Percentiles rank a stretch among this genome's conserved stretches.
These are phyloP conservation scores for Eimeria tenella DNA, from an alignment of 169 alveolate species.

Conservation along the genomic window DNA sequence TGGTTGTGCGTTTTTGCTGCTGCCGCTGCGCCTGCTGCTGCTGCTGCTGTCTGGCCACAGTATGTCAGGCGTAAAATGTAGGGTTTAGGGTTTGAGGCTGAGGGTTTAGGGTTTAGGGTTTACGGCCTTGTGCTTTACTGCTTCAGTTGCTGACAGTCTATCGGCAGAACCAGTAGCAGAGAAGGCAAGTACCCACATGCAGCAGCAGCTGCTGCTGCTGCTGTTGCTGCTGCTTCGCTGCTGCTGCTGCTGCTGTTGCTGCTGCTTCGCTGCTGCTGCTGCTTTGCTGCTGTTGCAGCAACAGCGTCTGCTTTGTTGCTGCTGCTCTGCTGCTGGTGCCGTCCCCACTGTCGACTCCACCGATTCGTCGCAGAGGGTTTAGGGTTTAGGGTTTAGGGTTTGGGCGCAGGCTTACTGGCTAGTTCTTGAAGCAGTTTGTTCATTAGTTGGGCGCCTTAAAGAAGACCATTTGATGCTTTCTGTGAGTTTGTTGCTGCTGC, in stretches of 20 bases:
- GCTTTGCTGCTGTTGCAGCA: neutral
- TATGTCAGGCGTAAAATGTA: no score
- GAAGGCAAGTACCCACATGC: neutral
- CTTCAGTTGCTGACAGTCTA: slow-evolving; percentile 13
- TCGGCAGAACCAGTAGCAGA: neutral
- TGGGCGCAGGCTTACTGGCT: neutral
- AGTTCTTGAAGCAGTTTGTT: neutral
- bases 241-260: neutral
- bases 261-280: neutral
- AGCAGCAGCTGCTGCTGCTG: neutral
- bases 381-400: slow-evolving; percentile 7
- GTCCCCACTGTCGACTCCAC: neutral
- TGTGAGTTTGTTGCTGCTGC: neutral
- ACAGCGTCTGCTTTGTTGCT: neutral
- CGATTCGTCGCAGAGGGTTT: neutral
- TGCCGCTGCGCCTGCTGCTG: neutral
- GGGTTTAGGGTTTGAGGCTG: neutral
- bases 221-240: neutral
- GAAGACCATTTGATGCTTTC: neutral
- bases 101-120: slow-evolving; percentile 17
- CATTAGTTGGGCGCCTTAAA: neutral
- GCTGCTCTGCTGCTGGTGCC: neutral
- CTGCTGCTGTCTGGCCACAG: neutral
- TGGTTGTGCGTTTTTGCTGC: neutral
- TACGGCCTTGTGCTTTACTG: neutral